A percentile compares a stretch with the other conserved stretches of the same genome.
Conservation (phyloP, 768 basidiomycete species). For the Mycena haematopus region DNA sequence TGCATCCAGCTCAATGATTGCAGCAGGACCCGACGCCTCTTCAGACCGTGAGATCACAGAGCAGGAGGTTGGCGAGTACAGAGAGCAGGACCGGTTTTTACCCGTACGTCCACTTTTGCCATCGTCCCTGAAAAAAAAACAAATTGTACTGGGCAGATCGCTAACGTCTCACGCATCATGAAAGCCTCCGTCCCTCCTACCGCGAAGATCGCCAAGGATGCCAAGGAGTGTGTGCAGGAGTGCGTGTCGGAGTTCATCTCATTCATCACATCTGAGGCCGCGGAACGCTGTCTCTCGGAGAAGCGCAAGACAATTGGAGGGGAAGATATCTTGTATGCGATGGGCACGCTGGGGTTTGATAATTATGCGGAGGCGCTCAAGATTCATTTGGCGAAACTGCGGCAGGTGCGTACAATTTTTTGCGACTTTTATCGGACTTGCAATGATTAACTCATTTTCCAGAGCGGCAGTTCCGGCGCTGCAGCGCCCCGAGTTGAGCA, state of each 20-base stretch:
- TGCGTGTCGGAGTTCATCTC: constrained; percentile 98
- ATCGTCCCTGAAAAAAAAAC: too few species aligned
- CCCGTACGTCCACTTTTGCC: constrained; percentile 61
- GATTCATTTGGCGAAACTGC: constrained; percentile 90
- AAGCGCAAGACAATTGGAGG: constrained; percentile 98
- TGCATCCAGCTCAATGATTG: not conserved
- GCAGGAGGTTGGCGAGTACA: constrained; percentile 92
- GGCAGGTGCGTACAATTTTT: constrained; percentile 60
- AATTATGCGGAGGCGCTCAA: constrained; percentile 93
- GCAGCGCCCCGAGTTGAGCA: constrained; percentile 21
- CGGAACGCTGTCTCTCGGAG: constrained; percentile 92
- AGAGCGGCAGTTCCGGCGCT: constrained; percentile 24
- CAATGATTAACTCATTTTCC: too few species aligned
- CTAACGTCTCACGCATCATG: constrained; percentile 97
- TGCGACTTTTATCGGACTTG: not conserved
- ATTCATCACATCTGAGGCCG: constrained; percentile 97
- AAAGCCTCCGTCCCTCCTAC: constrained; percentile 87
- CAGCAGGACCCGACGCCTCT: not conserved
- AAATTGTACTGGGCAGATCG: constrained; percentile 66
- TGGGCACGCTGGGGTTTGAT: constrained; percentile 91
- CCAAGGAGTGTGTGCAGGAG: constrained; percentile 98
- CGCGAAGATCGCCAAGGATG: constrained; percentile 97
- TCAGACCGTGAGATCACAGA: constrained; percentile 57
- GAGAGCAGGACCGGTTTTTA: constrained; percentile 93
- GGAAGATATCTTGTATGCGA: constrained; percentile 97